Conservation (phyloP, 306 rosid species). For the Biancaea sappan region DNA sequence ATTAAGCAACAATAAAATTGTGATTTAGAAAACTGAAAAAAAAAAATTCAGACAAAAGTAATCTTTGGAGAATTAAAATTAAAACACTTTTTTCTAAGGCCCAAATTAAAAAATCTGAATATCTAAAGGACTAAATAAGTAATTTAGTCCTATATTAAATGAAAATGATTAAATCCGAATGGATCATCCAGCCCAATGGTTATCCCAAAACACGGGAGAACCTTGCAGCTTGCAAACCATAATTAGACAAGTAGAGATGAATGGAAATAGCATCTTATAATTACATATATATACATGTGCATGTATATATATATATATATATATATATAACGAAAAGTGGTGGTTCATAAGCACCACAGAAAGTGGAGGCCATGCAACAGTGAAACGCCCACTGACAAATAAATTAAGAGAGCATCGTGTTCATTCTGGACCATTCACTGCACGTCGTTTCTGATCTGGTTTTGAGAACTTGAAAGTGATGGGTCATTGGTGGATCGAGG, state of each 20-base stretch:
- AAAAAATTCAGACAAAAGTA: too few relatives aligned
- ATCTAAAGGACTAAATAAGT: too few relatives aligned
- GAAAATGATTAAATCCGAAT: neutral
- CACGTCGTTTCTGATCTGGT: neutral
- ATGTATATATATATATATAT: too few relatives aligned
- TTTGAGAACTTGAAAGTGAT: constrained; percentile 26
- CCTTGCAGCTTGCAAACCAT: neutral
- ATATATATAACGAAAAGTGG: constrained; percentile 15
- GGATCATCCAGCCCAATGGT: neutral
- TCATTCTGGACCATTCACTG: constrained; percentile 17
- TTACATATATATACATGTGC: too few relatives aligned
- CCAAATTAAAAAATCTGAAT: too few relatives aligned
- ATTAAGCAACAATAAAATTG: too few relatives aligned
- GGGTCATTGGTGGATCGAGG: constrained; percentile 3
- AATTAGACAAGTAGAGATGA: neutral
- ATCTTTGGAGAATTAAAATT: too few relatives aligned
- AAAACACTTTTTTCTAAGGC: too few relatives aligned
- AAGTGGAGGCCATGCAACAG: constrained; percentile 38
- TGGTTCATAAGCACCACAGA: constrained; percentile 21
- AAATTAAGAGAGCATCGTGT: neutral
- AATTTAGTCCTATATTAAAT: too few relatives aligned
- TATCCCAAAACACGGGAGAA: neutral
- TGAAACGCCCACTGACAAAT: neutral
- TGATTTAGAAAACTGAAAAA: too few relatives aligned
- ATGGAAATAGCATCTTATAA: neutral